Evolutionary conservation across 805 yeast genomes (phyloP).

Genomic region (Candida lessepsii): DNA sequence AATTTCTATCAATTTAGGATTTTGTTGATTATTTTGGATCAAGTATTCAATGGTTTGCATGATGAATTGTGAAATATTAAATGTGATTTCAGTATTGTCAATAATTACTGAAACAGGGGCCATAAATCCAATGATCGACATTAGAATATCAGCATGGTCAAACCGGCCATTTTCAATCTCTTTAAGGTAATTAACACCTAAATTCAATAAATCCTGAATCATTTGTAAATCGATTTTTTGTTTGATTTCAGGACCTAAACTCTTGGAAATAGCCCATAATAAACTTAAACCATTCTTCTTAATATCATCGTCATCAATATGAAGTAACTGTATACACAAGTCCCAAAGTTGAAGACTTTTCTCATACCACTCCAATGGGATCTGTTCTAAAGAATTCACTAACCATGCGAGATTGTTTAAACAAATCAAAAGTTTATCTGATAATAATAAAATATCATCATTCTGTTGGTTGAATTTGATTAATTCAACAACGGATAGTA

Average conservation of each 20-base stretch:
- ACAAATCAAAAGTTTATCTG: slow-evolving; percentile 57
- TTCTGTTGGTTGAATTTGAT: slow-evolving; percentile 33
- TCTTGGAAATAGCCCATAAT: slow-evolving; percentile 38
- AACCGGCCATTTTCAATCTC: slow-evolving; percentile 1
- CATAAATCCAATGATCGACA: slow-evolving; percentile 51
- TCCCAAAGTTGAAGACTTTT: slow-evolving; percentile 31
- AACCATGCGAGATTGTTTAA: slow-evolving; percentile 75
- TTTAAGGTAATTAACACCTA: slow-evolving; percentile 16
- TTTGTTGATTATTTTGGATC: slow-evolving; percentile 14
- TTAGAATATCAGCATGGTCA: slow-evolving; percentile 35
- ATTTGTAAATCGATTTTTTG: slow-evolving; percentile 24
- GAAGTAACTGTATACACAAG: slow-evolving; percentile 15
- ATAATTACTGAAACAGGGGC: slow-evolving; percentile 49
- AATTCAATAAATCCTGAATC: slow-evolving; percentile 24
- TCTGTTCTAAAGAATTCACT: slow-evolving; percentile 29
- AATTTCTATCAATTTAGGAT: slow-evolving; percentile 35
- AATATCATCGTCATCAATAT: slow-evolving; percentile 18
- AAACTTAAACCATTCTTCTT: slow-evolving; percentile 36
- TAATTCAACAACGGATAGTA: slow-evolving; percentile 38
- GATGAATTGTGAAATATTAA: slow-evolving; percentile 46
- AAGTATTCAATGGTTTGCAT: slow-evolving; percentile 22
- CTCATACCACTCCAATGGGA: slow-evolving; percentile 41
- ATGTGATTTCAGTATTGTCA: slow-evolving; percentile 45
- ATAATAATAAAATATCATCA: slow-evolving; percentile 34
- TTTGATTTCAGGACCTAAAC: slow-evolving; percentile 34